Percentiles rank a stretch among this genome's conserved stretches.
Evolutionary conservation across 371 early-diverging fungal genomes (phyloP).

Genomic region (Mortierella sp.): DNA sequence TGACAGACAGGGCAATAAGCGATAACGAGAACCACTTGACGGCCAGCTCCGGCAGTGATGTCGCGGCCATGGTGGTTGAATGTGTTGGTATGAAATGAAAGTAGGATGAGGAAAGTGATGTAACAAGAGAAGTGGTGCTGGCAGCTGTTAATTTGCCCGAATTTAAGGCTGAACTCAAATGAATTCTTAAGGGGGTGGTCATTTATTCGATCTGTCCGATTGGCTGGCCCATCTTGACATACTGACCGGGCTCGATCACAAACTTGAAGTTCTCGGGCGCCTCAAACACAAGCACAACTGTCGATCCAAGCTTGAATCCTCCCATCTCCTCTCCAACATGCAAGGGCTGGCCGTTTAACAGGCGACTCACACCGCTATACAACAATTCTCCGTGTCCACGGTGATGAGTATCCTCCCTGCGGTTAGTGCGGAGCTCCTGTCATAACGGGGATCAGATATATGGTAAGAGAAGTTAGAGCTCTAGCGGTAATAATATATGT

Average conservation of each 20-base stretch:
- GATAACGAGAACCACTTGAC: slow-evolving; percentile 18
- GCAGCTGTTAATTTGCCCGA: background rate
- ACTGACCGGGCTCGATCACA: slow-evolving; percentile 77
- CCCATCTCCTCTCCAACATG: slow-evolving; percentile 93
- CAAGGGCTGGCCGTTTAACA: slow-evolving; percentile 78
- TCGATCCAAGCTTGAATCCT: slow-evolving; percentile 95
- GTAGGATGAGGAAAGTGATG: background rate
- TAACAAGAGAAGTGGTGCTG: background rate
- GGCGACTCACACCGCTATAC: slow-evolving; percentile 75
- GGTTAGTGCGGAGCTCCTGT: slow-evolving; percentile 82
- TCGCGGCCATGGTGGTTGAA: slow-evolving; percentile 21
- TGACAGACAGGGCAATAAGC: background rate
- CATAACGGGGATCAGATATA: background rate
- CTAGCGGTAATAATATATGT: background rate
- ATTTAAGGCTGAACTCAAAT: slow-evolving; percentile 1
- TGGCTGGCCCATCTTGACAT: slow-evolving; percentile 87
- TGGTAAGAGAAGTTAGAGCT: background rate
- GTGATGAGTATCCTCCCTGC: slow-evolving; percentile 70
- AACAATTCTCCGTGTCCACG: slow-evolving; percentile 86
- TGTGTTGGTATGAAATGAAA: background rate
- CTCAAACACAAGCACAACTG: slow-evolving; percentile 97
- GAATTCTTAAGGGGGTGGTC: background rate
- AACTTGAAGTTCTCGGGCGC: slow-evolving; percentile 91
- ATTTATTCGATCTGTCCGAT: slow-evolving; percentile 67
- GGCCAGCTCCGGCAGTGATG: slow-evolving; percentile 20